Evolutionary conservation across 2,329 filamentous ascomycete species (phyloP), one percentile per base, ranked within the genome.

Genomic region (Phialophora chinensis): DNA sequence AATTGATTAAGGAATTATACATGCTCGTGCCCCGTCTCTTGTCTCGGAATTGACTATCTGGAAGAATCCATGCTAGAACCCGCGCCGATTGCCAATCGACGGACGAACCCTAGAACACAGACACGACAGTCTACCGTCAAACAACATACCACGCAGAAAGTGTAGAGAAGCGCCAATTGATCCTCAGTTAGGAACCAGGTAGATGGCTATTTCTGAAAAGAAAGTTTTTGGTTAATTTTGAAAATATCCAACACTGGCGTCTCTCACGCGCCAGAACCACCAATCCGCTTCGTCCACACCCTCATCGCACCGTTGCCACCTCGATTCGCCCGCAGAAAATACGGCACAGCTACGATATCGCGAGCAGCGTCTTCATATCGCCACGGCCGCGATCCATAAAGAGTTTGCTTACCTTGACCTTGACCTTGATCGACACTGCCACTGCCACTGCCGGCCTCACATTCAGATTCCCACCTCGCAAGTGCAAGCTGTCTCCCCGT

Each of bases 231-330:
- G 29, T 31, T 7, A 31, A 31, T 8, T 31, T 31, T 31, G 29
- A 31, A 31, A 4, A 7, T 8, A 8, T 31, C 29, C 29, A 7
- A 31, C 6, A 31, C 29, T 6, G 29, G 3, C 47, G 5, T 31
- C 14, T 23, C 47, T 52, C n/a, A 52, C 1, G 47, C 20, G 1
- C 47, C 47, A 11, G 57, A 31, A 20, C 11, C 42, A 20, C 11
- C 42, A 11, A 59, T 20, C n/a, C 31, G 5, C 35, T 59, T 59
- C 20, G 56, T 27, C 56, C 56, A 59, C 38, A 86, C 83, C 56
- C 83, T 78, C 83, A 86, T 86, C 60, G 84, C 81, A 0, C 85
- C 85, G 60, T 77, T 82, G 0, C 84, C 85, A 2, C 82, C 82
- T 44, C 85, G 75, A 66, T 87, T 87, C n/a, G 83, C 83, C 17